Evolutionary conservation across 352 stramenopile genomes (phyloP).

Genomic region (Peronospora farinosa): DNA sequence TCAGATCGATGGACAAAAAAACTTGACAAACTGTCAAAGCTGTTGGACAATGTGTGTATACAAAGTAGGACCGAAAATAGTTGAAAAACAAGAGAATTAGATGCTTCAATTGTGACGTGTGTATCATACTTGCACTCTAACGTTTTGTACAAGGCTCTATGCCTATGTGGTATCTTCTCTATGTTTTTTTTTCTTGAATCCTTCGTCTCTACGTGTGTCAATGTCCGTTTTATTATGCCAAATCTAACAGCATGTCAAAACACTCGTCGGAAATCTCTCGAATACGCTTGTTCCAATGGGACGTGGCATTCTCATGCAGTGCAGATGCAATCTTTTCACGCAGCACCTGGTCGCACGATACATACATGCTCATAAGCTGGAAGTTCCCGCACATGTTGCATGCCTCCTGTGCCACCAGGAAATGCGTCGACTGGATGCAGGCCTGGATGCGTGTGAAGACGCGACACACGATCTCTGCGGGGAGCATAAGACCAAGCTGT

Average conservation of each 20-base stretch:
- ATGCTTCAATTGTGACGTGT: conserved; percentile 25
- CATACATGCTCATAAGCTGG: conserved; percentile 61
- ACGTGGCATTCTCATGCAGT: conserved; percentile 55
- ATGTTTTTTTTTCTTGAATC: conserved; percentile 29
- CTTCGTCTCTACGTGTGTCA: conserved; percentile 3
- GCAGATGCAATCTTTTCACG: conserved; percentile 55
- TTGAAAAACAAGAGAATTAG: too few relatives aligned
- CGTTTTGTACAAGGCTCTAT: conserved; percentile 16
- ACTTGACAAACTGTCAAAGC: conserved; percentile 2
- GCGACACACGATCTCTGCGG: conserved; percentile 36
- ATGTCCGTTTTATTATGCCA: conserved; percentile 30
- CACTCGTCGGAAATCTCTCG: conserved; percentile 71
- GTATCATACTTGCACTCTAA: conserved; percentile 17
- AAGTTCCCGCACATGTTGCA: conserved; percentile 56
- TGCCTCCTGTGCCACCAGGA: conserved; percentile 68
- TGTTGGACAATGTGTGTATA: too few relatives aligned
- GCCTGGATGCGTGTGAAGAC: conserved; percentile 44
- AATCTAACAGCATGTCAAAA: conserved; percentile 76
- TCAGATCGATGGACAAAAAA: not conserved
- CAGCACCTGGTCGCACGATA: conserved; percentile 47
- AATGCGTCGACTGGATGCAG: conserved; percentile 64
- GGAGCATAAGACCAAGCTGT: conserved; percentile 47
- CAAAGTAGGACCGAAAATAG: too few relatives aligned
- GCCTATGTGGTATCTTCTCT: conserved; percentile 28
- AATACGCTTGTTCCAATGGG: conserved; percentile 75